Evolutionary conservation across 106 monocot species (phyloP), one percentile per base, ranked within the genome.

Genomic region (Platanthera guangdongensis): DNA sequence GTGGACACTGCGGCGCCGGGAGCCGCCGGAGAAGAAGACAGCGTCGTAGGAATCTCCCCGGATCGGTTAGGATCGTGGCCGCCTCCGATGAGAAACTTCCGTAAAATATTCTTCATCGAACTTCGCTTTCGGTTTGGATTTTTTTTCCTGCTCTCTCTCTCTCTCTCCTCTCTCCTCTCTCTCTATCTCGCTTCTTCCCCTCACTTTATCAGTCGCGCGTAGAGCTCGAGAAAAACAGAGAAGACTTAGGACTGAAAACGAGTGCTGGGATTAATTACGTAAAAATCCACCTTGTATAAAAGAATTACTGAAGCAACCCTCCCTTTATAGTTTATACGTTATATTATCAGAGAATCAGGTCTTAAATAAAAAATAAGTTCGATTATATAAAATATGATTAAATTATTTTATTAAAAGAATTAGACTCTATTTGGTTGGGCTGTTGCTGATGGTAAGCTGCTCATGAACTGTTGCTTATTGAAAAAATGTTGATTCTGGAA

Each of bases 1-100:
- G 16, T 18, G 2, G 10, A 11, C 8, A 10, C 72, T 0, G 50
- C 72, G 10, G 49, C 72, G 14, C 10, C 3, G 9, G 51, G 8
- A 4, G 21, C 72, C 2, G 72, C 19, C 14, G 72, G 11, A 9
- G 74, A 57, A 12, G 74, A 57, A 6, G 30, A 57, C 2, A 30
- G 14, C 8, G 14, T 10, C 28, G 39, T 0, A 8, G 21, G 32
- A 19, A 75, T 3, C 74, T 75, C 74, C n/a, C 54, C 55, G 3
- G 74, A 30, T 75, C 74, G 25, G 16, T 57, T 57, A 49, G 74
- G 74, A 3, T 75, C 74, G 14, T 75, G 74, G 16, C 55, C 55
- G 53, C 74, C 55, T 57, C 74, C 74, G 74, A 75, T 75, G 55
- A 55, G 74, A 46, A 75, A 39, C 55, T 75, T 75, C 15, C 74